Percentiles rank a stretch among this genome's conserved stretches.
These are phyloP conservation scores for Herpetomonas tarakana DNA, from an alignment of 208 protist genomes.

Conservation along the genomic window DNA sequence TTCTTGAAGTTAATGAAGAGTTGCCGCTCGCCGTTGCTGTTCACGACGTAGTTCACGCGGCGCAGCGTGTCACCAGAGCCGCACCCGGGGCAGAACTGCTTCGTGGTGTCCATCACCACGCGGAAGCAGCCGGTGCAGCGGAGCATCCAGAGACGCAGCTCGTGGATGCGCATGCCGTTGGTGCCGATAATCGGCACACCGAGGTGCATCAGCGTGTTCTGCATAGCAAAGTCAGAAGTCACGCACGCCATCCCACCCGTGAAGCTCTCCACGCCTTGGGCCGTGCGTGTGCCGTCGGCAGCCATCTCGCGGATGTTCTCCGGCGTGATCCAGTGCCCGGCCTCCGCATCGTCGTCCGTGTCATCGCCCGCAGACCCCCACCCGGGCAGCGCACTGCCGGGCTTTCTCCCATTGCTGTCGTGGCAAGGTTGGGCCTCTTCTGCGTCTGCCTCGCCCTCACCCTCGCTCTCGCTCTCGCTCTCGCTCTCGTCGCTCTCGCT, in stretches of 20 bases:
- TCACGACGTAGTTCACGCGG: slow-evolving; percentile 89
- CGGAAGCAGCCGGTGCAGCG: slow-evolving; percentile 89
- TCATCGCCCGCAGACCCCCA: slow-evolving; percentile 40
- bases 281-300: slow-evolving; percentile 6
- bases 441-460: background rate
- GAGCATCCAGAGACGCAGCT: slow-evolving; percentile 90
- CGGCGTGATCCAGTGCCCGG: slow-evolving; percentile 92
- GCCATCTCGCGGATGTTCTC: slow-evolving; percentile 74
- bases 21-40: slow-evolving; percentile 73
- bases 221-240: slow-evolving; percentile 95
- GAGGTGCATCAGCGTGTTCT: slow-evolving; percentile 93
- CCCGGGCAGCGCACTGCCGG: slow-evolving; percentile 12
- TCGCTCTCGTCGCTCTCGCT: slow-evolving; percentile 13
- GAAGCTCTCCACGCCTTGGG: slow-evolving; percentile 32
- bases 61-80: slow-evolving; percentile 89
- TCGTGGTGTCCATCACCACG: slow-evolving; percentile 87
- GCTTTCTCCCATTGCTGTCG: background rate
- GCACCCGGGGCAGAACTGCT: slow-evolving; percentile 88
- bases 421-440: background rate
- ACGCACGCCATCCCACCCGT: slow-evolving; percentile 84
- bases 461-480: slow-evolving; percentile 23
- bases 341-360: slow-evolving; percentile 45
- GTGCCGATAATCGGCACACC: slow-evolving; percentile 85
- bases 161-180: slow-evolving; percentile 82
- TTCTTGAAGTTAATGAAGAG: slow-evolving; percentile 90